A percentile compares a stretch with the other conserved stretches of the same genome.
Conservation (phyloP, 495 filamentous ascomycete genomes). For the Penicillium pulvis region DNA sequence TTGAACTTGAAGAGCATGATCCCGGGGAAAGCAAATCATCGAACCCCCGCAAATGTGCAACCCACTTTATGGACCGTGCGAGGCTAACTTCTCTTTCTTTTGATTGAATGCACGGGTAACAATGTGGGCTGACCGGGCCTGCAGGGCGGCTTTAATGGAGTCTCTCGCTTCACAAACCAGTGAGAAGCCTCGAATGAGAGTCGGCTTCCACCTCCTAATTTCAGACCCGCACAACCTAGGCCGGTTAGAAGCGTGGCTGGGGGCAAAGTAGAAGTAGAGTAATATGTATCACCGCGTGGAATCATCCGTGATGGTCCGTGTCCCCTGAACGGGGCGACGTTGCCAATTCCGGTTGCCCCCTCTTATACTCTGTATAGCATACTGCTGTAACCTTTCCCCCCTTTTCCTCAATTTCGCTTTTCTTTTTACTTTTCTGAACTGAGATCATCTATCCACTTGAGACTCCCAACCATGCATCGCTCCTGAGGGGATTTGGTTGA, state of each 20-base stretch:
- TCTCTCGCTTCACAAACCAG: conserved; percentile 20
- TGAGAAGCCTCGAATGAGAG: conserved; percentile 14
- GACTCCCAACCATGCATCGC: conserved; percentile 38
- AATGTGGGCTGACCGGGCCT: conserved; percentile 23
- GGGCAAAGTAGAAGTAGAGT: neutral
- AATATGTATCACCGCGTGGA: conserved; percentile 8
- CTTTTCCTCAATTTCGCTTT: conserved; percentile 4
- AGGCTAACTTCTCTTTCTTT: neutral
- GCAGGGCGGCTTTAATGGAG: conserved; percentile 16
- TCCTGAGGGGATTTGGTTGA: conserved; percentile 38
- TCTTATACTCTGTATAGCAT: neutral
- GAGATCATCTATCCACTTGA: conserved; percentile 1
- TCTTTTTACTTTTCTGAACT: neutral
- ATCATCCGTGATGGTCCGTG: conserved; percentile 27
- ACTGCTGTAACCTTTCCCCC: conserved; percentile 15
- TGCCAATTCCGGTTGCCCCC: conserved; percentile 27
- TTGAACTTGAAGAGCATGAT: neutral
- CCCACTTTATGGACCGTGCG: conserved; percentile 16
- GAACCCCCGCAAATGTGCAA: conserved; percentile 17
- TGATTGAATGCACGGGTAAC: neutral
- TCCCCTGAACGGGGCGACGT: conserved; percentile 32
- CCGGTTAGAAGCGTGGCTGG: neutral
- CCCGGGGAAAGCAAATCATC: neutral
- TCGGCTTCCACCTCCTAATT: conserved; percentile 13
- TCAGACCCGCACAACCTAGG: neutral